Evolutionary conservation across 345 rosid species (phyloP).

Genomic region (Odontarrhena argentea): DNA sequence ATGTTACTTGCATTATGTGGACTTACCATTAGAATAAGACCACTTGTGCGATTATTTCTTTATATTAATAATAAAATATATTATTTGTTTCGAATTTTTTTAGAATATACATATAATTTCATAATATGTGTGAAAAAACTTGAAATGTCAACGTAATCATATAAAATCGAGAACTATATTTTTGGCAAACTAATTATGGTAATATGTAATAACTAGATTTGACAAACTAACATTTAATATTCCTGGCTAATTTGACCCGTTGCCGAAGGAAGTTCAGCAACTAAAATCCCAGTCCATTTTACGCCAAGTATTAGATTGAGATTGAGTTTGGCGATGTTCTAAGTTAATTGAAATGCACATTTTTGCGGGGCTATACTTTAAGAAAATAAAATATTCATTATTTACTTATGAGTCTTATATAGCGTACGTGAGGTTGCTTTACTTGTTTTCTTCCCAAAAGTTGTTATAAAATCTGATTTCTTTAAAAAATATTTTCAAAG

Average conservation of each 20-base stretch:
- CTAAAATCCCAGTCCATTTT: constrained; percentile 26
- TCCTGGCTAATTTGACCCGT: not conserved
- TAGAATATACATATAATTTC: too few relatives aligned
- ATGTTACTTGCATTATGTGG: too few relatives aligned
- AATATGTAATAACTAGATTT: too few relatives aligned
- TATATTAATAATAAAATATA: too few relatives aligned
- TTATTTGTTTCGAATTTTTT: too few relatives aligned
- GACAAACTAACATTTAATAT: constrained; percentile 11
- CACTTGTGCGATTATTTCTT: too few relatives aligned
- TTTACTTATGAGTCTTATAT: constrained; percentile 15
- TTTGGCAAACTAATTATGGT: constrained; percentile 7
- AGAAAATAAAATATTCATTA: constrained; percentile 10
- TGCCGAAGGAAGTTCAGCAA: constrained; percentile 20
- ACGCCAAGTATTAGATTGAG: constrained; percentile 31
- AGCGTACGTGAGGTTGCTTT: constrained; percentile 34
- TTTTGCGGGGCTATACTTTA: constrained; percentile 24
- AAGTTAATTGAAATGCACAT: constrained; percentile 38
- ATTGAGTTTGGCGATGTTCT: constrained; percentile 37
- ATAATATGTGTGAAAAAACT: too few relatives aligned
- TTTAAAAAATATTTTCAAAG: not conserved
- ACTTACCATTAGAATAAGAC: too few relatives aligned
- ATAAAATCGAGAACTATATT: not conserved
- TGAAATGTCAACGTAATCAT: too few relatives aligned
- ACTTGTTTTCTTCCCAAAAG: constrained; percentile 40
- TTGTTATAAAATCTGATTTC: constrained; percentile 29